Base-by-base conservation (phyloP, 164 flowering plant genomes). In the Berberis vulgaris region DNA sequence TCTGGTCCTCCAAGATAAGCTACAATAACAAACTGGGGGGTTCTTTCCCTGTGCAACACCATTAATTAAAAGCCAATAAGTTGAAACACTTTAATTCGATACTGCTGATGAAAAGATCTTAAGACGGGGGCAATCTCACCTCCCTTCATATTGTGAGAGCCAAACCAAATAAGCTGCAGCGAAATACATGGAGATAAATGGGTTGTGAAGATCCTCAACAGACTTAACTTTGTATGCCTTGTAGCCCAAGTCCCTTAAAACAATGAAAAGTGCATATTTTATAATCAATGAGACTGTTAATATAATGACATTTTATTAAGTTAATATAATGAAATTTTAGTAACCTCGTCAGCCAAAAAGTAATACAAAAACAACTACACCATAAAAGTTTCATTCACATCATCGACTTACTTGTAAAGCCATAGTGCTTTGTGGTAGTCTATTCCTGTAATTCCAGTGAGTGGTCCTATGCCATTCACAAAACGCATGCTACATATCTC, bases 101-200 rank as follows among this genome's bases (percentile, higher is more conserved):
- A 52, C n/a, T 52, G 13, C 10, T 26, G 13, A 52, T 10, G 55
- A 52, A 3, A 52, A 52, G 3, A 52, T 52, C 12, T 52, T 52
- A 52, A 10, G 4, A 52, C 10, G 52, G 0, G 26, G 26, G 26
- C 26, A 26, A 26, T 26, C 26, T 6, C 70, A 86, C 98, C 88
- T 84, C 60, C 96, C 98, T 72, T 88, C 93, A 71, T 87, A 89
- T 67, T 82, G 74, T 39, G 91, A 81, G 73, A 92, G 72, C 89
- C 93, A 87, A 45, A 74, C 71, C 75, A 85, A 58, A 69, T 88
- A 92, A 54, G 98, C 96, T 40, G 96, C 87, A 71, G 91, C 96
- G 59, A 88, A 89, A 82, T 92, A 92, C 88, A 89, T 83, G 60
- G 98, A 87, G 5, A 74, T 76, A 55, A 92, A 89, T 39, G 98